Percentiles rank a stretch among this genome's conserved stretches.
phyloP scores from a whole-genome alignment of 331 rosid species.

The Rosa hybrid region DNA sequence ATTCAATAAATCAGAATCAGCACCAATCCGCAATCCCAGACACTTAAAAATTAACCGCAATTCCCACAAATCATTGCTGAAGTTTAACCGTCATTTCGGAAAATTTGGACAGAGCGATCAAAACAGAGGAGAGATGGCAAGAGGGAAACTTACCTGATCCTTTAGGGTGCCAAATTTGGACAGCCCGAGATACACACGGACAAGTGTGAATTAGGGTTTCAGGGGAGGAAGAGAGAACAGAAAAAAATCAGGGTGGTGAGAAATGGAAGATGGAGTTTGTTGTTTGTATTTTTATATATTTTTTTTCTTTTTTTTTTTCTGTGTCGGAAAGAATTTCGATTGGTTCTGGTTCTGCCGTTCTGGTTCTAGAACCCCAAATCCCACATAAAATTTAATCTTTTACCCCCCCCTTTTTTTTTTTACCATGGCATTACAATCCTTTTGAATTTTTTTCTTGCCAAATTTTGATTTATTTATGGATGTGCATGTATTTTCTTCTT shows the following conservation, averaged over 20 bases:
- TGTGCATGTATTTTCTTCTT: not conserved
- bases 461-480: not conserved
- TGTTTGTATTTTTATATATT: conserved; percentile 10
- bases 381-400: conserved; percentile 21
- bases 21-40: conserved; percentile 19
- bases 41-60: conserved; percentile 38
- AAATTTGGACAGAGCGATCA: conserved; percentile 23
- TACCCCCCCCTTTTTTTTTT: conserved; percentile 10
- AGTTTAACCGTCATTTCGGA: conserved; percentile 17
- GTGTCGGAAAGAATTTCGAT: conserved; percentile 37
- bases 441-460: not conserved
- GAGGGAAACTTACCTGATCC: conserved; percentile 58
- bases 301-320: not conserved
- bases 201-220: conserved; percentile 78
- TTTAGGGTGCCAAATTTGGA: conserved; percentile 10
- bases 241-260: conserved; percentile 46
- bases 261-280: conserved; percentile 36
- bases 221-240: conserved; percentile 16
- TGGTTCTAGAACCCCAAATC: conserved; percentile 44
- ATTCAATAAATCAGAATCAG: conserved; percentile 26
- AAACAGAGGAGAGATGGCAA: conserved; percentile 22
- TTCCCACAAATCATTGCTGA: conserved; percentile 31
- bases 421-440: not conserved
- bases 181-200: conserved; percentile 34
- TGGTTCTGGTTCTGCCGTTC: conserved; percentile 49